Percentiles rank a stretch among this genome's conserved stretches.
These are phyloP conservation scores for Dioszegia crocea DNA, from an alignment of 768 basidiomycete genomes.

Conservation along the genomic window DNA sequence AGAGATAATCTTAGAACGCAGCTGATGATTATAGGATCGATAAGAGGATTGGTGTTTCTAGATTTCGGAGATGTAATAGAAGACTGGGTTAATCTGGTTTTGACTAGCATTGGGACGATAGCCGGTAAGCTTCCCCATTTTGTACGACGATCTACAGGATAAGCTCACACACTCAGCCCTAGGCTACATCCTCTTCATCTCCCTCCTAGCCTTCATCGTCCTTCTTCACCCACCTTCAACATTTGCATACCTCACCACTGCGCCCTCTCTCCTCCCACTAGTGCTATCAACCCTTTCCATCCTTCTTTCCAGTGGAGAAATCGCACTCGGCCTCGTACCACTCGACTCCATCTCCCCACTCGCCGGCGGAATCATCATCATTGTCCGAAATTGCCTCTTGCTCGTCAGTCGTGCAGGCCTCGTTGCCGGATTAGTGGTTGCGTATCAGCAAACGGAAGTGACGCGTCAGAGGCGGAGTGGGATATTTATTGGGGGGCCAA, in stretches of 20 bases:
- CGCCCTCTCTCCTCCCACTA: neutral
- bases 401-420: slow-evolving; percentile 5
- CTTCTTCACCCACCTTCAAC: slow-evolving; percentile 2
- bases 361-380: neutral
- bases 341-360: neutral
- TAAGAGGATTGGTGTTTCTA: neutral
- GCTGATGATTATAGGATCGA: neutral
- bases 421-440: neutral
- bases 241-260: neutral
- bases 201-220: neutral
- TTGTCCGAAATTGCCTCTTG: neutral
- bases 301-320: slow-evolving; percentile 1
- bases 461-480: neutral
- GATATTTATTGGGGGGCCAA: slow-evolving; percentile 13
- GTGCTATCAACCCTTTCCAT: neutral
- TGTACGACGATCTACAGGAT: neutral
- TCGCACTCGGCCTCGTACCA: neutral
- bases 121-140: neutral
- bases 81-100: slow-evolving; percentile 2
- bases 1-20: neutral
- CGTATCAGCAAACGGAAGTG: neutral
- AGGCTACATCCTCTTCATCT: slow-evolving; percentile 3
- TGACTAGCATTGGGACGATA: slow-evolving; percentile 1
- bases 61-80: neutral
- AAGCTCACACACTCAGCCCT: neutral